A percentile compares a stretch with the other conserved stretches of the same genome.
Evolutionary conservation across 257 asterid species (phyloP).

Genomic region (Craterostigma plantagineum): DNA sequence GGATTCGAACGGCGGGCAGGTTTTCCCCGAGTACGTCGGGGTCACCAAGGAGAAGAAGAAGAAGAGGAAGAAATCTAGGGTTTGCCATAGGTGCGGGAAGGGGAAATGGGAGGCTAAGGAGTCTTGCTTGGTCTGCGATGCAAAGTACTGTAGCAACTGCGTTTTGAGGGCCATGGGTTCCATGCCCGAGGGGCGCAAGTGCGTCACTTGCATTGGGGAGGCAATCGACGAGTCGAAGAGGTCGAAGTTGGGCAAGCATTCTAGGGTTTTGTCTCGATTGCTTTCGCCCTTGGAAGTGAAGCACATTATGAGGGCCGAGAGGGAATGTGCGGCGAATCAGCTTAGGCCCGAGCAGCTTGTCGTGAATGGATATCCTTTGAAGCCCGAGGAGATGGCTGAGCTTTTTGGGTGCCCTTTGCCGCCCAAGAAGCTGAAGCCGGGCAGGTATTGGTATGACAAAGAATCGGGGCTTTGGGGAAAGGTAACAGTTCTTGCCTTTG

Average conservation of each 20-base stretch:
- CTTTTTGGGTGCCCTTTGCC: conserved; percentile 71
- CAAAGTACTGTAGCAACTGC: conserved; percentile 68
- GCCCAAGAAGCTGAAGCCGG: conserved; percentile 77
- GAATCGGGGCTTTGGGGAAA: conserved; percentile 94
- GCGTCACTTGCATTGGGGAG: conserved; percentile 82
- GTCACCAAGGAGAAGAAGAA: conserved; percentile 40
- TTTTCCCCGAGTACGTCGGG: conserved; percentile 36
- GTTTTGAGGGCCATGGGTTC: conserved; percentile 98
- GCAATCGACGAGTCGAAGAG: conserved; percentile 69
- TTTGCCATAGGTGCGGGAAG: conserved; percentile 74
- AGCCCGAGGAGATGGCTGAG: conserved; percentile 71
- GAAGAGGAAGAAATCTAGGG: conserved; percentile 49
- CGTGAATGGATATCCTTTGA: conserved; percentile 69
- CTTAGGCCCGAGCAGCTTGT: conserved; percentile 82
- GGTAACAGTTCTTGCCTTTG: conserved; percentile 22
- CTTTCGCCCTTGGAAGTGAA: conserved; percentile 87
- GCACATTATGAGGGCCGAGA: conserved; percentile 82
- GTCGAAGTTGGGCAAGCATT: conserved; percentile 53
- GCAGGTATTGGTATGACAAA: conserved; percentile 89
- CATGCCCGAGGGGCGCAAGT: conserved; percentile 93
- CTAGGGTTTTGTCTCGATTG: conserved; percentile 51
- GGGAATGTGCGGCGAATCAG: conserved; percentile 77
- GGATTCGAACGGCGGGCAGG: conserved; percentile 29
- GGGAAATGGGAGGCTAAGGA: conserved; percentile 90
- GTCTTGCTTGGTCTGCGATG: conserved; percentile 73